A percentile compares a stretch with the other conserved stretches of the same genome.
phyloP scores from a whole-genome alignment of 2,329 filamentous ascomycete species.

The Colletotrichum sp. region DNA sequence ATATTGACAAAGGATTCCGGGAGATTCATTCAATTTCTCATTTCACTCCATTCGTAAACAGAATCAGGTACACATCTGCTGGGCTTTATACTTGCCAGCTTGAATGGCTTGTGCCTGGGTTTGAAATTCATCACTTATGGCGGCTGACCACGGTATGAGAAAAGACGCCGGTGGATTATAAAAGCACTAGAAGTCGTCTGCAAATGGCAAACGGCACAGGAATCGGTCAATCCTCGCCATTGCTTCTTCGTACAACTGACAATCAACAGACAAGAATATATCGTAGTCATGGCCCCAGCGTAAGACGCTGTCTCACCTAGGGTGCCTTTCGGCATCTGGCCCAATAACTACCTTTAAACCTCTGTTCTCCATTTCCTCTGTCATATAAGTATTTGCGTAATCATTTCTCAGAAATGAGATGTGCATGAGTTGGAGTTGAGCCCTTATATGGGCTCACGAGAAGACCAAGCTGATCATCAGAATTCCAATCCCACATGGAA shows the following conservation, averaged over 20 bases:
- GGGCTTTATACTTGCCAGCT: neutral
- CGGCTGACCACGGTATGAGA: no score
- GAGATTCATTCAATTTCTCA: rapidly evolving
- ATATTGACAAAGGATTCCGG: neutral
- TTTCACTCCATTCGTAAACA: neutral
- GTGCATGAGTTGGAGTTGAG: neutral
- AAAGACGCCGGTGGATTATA: neutral
- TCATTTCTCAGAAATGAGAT: neutral
- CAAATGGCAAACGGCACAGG: rapidly evolving
- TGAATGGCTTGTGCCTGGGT: neutral
- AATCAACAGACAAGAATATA: no score
- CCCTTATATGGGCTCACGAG: rapidly evolving
- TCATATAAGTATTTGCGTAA: neutral
- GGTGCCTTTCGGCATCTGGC: no score
- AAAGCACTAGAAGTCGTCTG: neutral
- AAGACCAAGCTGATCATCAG: rapidly evolving
- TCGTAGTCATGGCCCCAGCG: no score
- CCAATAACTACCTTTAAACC: no score
- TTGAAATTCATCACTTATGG: neutral
- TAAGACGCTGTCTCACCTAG: no score
- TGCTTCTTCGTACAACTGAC: no score
- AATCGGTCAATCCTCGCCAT: no score
- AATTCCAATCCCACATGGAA: neutral
- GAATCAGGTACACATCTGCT: rapidly evolving
- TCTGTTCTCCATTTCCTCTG: no score